Percentiles rank a stretch among this genome's conserved stretches.
phyloP scores from a whole-genome alignment of 495 filamentous ascomycete species.

The Schizothecium vesticola region DNA sequence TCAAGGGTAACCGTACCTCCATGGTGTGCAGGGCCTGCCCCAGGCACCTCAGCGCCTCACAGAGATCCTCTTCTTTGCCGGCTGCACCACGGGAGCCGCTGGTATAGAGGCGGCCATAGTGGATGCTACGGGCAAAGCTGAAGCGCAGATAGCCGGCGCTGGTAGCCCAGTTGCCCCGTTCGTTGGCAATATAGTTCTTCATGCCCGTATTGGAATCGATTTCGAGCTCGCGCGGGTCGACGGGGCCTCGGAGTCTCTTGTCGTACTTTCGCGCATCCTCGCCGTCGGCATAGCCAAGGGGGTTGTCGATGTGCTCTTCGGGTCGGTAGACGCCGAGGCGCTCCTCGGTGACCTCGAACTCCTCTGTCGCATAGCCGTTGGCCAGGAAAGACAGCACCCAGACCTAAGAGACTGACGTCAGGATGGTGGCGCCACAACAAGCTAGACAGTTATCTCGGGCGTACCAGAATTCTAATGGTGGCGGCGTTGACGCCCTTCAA shows the following conservation, averaged over 20 bases:
- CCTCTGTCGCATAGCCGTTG: conserved; percentile 93
- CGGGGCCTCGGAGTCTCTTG: conserved; percentile 70
- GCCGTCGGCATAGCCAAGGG: conserved; percentile 86
- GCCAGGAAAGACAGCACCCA: conserved; percentile 91
- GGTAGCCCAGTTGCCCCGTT: conserved; percentile 76
- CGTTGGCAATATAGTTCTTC: conserved; percentile 99
- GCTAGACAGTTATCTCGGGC: conserved; percentile 1
- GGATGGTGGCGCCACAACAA: not conserved
- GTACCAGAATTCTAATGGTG: conserved; percentile 75
- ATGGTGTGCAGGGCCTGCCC: conserved; percentile 90
- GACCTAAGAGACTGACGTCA: conserved; percentile 24
- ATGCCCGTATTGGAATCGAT: conserved; percentile 83
- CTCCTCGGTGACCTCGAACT: conserved; percentile 94
- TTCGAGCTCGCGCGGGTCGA: conserved; percentile 69
- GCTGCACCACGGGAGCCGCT: conserved; percentile 54
- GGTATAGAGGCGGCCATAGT: conserved; percentile 83
- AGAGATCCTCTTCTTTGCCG: conserved; percentile 80
- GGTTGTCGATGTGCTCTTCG: conserved; percentile 93
- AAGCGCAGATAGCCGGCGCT: conserved; percentile 84
- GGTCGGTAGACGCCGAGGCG: conserved; percentile 87
- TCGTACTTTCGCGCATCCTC: conserved; percentile 81
- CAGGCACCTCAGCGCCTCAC: conserved; percentile 77
- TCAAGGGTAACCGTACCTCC: conserved; percentile 40
- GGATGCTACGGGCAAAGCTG: conserved; percentile 77
- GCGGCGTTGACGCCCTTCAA: conserved; percentile 83